Evolutionary conservation across 495 filamentous ascomycete species (phyloP), one percentile per base, ranked within the genome.

Genomic region (Gamarada debralockiae): DNA sequence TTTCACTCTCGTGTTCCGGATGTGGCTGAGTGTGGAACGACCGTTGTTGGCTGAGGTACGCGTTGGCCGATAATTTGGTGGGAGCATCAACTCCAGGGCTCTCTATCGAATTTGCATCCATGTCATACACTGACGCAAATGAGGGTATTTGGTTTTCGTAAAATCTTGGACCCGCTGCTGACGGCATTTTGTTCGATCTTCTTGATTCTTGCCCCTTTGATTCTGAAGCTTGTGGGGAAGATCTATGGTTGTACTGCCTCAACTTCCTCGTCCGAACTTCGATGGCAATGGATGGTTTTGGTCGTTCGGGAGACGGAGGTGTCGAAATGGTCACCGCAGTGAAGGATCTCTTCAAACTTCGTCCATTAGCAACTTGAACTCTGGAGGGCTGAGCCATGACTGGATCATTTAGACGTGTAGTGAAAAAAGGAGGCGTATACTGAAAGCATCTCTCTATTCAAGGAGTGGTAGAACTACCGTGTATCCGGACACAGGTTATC

Each of bases 81-180:
- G 45, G 38, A 24, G 53, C 40, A 18, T n/a, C 39, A 12, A 52
- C 36, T 23, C 33, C 47, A 3, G 48, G 31, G 23, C 71, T 73
- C 48, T 74, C 75, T 55, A 74, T 65, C 36, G 55, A 57, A 12
- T 70, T 74, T 39, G 65, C 58, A 40, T 76, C 76, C 31, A 77
- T 65, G 55, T 77, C 82, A 69, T 79, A 86, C 29, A 86, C 83
- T 37, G 83, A 85, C 83, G 86, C 86, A 52, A 86, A 83, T 38
- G 84, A 84, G 46, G 84, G 82, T 66, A 86, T 80, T 58, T 84
- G 82, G 67, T 85, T 82, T 74, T 81, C 75, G 56, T 78, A 80
- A 56, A 76, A 56, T 57, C 73, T 70, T 54, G 75, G 69, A 37
- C 70, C 70, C 21, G 75, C 69, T 43, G 76, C 73, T 45, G 76